A percentile compares a stretch with the other conserved stretches of the same genome.
phyloP scores from a whole-genome alignment of 108 stramenopile genomes.

The Cyclotella baltica region DNA sequence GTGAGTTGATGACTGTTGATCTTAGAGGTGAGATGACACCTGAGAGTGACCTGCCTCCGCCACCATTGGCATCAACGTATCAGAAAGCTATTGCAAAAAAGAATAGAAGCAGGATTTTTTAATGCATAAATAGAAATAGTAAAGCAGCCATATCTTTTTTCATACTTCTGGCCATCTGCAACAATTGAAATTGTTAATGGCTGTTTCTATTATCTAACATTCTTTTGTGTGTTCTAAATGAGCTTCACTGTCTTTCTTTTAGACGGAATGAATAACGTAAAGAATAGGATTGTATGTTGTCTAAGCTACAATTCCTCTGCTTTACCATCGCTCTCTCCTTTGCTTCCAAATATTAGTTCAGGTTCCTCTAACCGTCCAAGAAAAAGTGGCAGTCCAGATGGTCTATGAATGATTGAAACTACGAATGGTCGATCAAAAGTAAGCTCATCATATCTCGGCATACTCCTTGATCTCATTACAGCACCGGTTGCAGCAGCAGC shows the following conservation, averaged over 20 bases:
- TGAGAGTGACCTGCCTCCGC: conserved; percentile 63
- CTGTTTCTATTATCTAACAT: no score
- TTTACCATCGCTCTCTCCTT: background rate
- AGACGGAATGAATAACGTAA: no score
- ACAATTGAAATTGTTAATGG: no score
- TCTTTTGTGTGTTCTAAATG: no score
- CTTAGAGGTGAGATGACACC: conserved; percentile 85
- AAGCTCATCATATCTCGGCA: background rate
- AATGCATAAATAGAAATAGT: background rate
- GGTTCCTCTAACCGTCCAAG: conserved; percentile 20
- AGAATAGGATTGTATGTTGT: no score
- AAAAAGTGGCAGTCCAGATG: conserved; percentile 25
- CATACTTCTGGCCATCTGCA: no score
- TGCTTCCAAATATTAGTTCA: conserved; percentile 1
- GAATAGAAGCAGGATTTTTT: background rate
- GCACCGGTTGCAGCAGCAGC: conserved; percentile 19
- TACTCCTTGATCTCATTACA: background rate
- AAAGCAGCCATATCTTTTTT: no score
- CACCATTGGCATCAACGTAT: conserved; percentile 71
- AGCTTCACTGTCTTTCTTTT: no score
- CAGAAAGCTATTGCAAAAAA: conserved; percentile 45
- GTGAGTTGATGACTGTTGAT: conserved; percentile 69
- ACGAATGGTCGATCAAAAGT: conserved; percentile 32
- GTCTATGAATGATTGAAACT: conserved; percentile 13
- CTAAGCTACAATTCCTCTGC: background rate